These are phyloP conservation scores for Aspergillus nomiae DNA, from an alignment of 2,329 filamentous ascomycete genomes.

Conservation along the genomic window DNA sequence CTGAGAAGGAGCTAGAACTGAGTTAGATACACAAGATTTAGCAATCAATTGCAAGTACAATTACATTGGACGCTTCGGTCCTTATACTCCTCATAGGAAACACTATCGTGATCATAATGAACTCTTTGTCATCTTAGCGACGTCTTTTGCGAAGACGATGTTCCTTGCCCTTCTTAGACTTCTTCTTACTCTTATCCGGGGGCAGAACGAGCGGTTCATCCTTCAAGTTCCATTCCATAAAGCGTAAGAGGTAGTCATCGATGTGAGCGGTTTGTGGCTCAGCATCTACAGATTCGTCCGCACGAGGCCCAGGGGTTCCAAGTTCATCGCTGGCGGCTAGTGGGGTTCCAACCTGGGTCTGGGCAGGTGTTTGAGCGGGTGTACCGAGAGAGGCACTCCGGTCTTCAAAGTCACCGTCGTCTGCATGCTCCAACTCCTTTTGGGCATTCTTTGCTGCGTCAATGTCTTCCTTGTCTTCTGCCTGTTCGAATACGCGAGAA, in stretches of 20 bases:
- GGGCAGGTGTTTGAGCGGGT: constrained; percentile 36
- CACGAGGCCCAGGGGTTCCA: constrained; percentile 17
- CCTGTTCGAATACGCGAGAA: constrained; percentile 77
- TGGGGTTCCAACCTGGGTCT: constrained; percentile 37
- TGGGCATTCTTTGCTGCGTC: constrained; percentile 83
- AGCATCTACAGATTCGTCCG: constrained; percentile 33
- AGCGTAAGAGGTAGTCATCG: constrained; percentile 73
- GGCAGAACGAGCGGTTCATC: constrained; percentile 52
- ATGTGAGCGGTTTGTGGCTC: constrained; percentile 60
- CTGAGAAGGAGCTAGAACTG: neutral
- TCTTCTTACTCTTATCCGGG: constrained; percentile 51
- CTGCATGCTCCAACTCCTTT: constrained; percentile 80
- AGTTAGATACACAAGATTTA: neutral
- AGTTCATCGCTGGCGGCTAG: constrained; percentile 41
- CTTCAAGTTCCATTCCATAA: constrained; percentile 63
- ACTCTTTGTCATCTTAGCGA: constrained; percentile 23
- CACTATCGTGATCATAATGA: neutral
- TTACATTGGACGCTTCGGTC: constrained; percentile 7
- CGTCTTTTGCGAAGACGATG: constrained; percentile 45
- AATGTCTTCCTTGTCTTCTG: constrained; percentile 90
- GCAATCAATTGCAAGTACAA: constrained; percentile 6
- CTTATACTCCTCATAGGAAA: neutral
- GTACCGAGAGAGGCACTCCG: constrained; percentile 43
- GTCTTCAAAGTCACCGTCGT: constrained; percentile 84
- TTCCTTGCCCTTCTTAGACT: constrained; percentile 50